Conservation (phyloP, 192 early-diverging fungal genomes). For the Umbelopsis sp. region DNA sequence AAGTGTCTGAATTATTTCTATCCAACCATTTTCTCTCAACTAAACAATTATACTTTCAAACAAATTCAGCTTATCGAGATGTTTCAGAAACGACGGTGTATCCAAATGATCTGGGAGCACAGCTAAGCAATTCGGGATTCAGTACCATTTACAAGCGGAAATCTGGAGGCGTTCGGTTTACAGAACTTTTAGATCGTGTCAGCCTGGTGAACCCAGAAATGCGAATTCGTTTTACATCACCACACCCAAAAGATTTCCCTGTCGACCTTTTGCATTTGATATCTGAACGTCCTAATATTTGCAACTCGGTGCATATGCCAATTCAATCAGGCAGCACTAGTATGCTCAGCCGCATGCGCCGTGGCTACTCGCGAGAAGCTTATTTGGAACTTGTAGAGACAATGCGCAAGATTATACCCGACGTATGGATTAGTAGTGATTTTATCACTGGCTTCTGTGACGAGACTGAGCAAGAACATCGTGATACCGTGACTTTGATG, state of each 20-base stretch:
- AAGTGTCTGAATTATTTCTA: not conserved
- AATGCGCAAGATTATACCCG: conserved; percentile 69
- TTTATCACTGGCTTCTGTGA: conserved; percentile 81
- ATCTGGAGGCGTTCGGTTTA: conserved; percentile 74
- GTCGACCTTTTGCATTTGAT: conserved; percentile 71
- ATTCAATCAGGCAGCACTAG: conserved; percentile 71
- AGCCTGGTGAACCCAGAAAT: conserved; percentile 72
- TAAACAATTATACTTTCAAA: too few species aligned
- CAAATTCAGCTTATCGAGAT: conserved; percentile 61
- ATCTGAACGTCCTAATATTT: conserved; percentile 68
- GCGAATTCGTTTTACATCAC: conserved; percentile 78
- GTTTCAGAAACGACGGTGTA: conserved; percentile 58
- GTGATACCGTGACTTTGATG: conserved; percentile 71
- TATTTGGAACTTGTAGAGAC: conserved; percentile 67
- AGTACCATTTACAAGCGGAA: conserved; percentile 78
- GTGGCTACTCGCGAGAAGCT: conserved; percentile 74
- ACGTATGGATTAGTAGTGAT: conserved; percentile 74
- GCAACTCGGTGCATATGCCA: conserved; percentile 75
- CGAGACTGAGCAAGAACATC: conserved; percentile 74
- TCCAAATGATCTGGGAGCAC: conserved; percentile 42
- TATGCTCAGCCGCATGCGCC: conserved; percentile 72
- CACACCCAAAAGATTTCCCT: conserved; percentile 83
- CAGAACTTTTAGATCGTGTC: conserved; percentile 70
- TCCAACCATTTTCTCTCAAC: not conserved
- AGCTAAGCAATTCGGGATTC: conserved; percentile 62